These are phyloP conservation scores for Leccinum subgranulosum DNA, from an alignment of 768 basidiomycete species.

Conservation along the genomic window DNA sequence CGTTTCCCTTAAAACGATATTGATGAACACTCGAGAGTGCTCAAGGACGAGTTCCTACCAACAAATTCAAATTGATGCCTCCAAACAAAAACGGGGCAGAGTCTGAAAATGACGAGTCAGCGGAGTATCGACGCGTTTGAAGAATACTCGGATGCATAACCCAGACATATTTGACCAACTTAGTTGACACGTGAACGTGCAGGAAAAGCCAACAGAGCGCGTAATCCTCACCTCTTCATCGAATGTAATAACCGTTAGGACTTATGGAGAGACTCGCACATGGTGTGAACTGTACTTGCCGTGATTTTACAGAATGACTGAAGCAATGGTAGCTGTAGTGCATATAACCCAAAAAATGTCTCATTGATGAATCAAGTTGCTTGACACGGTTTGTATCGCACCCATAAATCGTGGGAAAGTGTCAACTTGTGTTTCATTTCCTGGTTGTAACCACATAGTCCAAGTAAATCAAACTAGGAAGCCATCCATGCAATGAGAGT, in stretches of 20 bases:
- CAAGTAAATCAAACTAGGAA: too few species aligned
- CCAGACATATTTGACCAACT: slow-evolving; percentile 20
- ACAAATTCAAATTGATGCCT: neutral
- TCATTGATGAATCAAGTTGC: too few species aligned
- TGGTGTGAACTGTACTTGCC: neutral
- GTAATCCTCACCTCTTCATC: slow-evolving; percentile 11
- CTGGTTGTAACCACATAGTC: too few species aligned
- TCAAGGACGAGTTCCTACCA: slow-evolving; percentile 6
- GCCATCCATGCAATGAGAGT: too few species aligned
- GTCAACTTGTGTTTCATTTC: too few species aligned
- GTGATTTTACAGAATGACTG: slow-evolving; percentile 19
- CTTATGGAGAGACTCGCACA: neutral
- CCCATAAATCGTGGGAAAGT: too few species aligned
- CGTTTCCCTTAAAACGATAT: neutral
- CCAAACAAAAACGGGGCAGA: neutral
- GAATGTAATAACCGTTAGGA: slow-evolving; percentile 5
- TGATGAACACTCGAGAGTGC: neutral
- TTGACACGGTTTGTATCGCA: too few species aligned
- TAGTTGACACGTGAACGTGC: neutral
- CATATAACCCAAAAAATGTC: neutral
- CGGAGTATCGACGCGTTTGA: neutral
- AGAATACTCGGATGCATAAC: neutral
- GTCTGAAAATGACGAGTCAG: neutral
- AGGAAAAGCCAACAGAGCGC: neutral
- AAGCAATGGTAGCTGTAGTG: neutral